phyloP scores from a whole-genome alignment of 1,284 basidiomycete species.

The Pyrrhoderma lamaoense region DNA sequence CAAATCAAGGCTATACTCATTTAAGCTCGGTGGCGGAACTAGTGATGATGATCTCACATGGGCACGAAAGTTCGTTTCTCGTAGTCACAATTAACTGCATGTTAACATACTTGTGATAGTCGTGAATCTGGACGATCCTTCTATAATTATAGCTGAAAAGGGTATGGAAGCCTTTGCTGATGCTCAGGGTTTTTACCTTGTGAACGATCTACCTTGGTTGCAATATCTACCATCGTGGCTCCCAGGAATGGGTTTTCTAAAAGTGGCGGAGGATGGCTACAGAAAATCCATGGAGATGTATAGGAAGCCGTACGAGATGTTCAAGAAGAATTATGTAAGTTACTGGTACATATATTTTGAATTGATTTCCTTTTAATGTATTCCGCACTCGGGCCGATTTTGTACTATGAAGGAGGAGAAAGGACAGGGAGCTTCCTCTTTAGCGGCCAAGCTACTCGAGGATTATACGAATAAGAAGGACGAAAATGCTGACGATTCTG shows the following conservation, averaged over 20 bases:
- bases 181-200: constrained; percentile 3
- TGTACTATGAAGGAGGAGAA: not conserved
- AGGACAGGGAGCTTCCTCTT: no score
- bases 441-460: constrained; percentile 12
- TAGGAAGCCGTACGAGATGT: constrained; percentile 5
- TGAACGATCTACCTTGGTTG: constrained; percentile 6
- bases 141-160: constrained; percentile 13
- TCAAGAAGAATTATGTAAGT: constrained; percentile 10
- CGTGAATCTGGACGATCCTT: constrained; percentile 15
- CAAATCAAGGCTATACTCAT: no score
- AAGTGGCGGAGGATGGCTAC: constrained; percentile 47
- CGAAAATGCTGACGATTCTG: constrained; percentile 3
- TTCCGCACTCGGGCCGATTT: not conserved
- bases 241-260: constrained; percentile 28
- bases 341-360: no score
- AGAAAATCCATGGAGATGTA: constrained; percentile 5
- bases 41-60: constrained; percentile 9
- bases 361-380: no score
- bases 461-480: no score
- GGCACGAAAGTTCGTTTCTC: constrained; percentile 2
- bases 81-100: no score
- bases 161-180: constrained; percentile 4
- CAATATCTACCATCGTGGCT: constrained; percentile 14
- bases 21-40: not conserved
- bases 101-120: not conserved